Percentiles rank a stretch among this genome's conserved stretches.
These are phyloP conservation scores for Colletotrichum spaethianum DNA, from an alignment of 2,329 filamentous ascomycete genomes.

Conservation along the genomic window DNA sequence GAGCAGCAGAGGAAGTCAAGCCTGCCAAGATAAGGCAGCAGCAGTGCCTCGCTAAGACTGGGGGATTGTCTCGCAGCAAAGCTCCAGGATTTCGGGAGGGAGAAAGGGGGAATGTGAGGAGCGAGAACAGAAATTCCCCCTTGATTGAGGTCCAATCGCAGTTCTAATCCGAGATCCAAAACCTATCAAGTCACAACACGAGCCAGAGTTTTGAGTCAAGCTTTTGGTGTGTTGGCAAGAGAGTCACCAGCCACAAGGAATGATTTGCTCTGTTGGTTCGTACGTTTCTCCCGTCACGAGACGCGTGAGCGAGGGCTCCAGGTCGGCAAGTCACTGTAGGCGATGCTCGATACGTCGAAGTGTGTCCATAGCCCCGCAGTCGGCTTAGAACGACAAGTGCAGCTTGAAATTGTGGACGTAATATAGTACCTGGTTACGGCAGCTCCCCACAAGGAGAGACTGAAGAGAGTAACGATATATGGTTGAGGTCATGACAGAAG, in stretches of 20 bases:
- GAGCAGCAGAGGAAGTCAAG: neutral
- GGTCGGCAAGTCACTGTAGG: neutral
- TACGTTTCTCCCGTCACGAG: neutral
- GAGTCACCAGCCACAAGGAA: neutral
- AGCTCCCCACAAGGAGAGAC: neutral
- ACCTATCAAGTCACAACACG: neutral
- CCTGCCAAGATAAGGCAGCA: neutral
- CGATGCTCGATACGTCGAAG: neutral
- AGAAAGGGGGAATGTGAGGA: constrained; percentile 1
- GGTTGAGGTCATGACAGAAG: neutral
- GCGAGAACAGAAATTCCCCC: constrained; percentile 21
- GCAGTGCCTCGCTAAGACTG: neutral
- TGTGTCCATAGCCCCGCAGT: neutral
- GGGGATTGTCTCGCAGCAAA: neutral
- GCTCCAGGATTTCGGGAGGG: constrained; percentile 5
- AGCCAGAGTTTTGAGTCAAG: constrained; percentile 9
- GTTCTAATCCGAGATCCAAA: constrained; percentile 9
- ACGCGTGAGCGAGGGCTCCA: neutral
- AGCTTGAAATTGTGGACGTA: neutral
- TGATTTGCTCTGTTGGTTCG: neutral
- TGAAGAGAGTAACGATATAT: neutral
- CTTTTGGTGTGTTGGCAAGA: neutral
- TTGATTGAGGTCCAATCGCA: constrained; percentile 17
- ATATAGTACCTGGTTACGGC: neutral
- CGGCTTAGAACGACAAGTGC: neutral